Conservation (phyloP, 345 rosid genomes). For the Alliaria petiolata region DNA sequence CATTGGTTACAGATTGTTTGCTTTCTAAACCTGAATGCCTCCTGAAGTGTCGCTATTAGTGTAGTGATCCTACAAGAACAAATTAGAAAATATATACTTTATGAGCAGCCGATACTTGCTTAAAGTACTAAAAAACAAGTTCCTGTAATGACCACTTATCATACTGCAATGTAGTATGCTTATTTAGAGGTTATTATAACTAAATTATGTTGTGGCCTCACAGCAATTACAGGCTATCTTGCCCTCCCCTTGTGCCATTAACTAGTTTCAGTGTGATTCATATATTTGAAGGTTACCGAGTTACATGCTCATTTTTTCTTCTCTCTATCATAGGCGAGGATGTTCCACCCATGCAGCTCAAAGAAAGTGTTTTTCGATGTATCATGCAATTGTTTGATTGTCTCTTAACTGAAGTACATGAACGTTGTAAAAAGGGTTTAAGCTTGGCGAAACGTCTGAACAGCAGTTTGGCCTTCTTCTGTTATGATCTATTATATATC, state of each 20-base stretch:
- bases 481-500: slow-evolving; percentile 91
- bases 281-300: slow-evolving; percentile 7
- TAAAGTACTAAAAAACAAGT: background rate
- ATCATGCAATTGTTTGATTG: slow-evolving; percentile 91
- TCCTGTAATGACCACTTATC: background rate
- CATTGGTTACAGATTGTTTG: background rate
- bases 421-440: slow-evolving; percentile 97
- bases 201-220: background rate
- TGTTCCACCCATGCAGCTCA: slow-evolving; percentile 94
- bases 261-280: slow-evolving; percentile 3
- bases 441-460: slow-evolving; percentile 93
- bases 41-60: background rate
- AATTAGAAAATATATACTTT: background rate
- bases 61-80: background rate
- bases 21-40: background rate
- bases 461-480: slow-evolving; percentile 97
- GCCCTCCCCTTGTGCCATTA: background rate
- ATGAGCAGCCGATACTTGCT: background rate
- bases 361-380: slow-evolving; percentile 93
- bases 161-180: background rate
- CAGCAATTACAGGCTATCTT: slow-evolving; percentile 1
- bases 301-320: background rate
- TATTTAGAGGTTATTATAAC: background rate
- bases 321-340: slow-evolving; percentile 66
- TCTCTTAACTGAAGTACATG: slow-evolving; percentile 94